Evolutionary conservation across 495 filamentous ascomycete species (phyloP).

Genomic region (Xylaria curta): DNA sequence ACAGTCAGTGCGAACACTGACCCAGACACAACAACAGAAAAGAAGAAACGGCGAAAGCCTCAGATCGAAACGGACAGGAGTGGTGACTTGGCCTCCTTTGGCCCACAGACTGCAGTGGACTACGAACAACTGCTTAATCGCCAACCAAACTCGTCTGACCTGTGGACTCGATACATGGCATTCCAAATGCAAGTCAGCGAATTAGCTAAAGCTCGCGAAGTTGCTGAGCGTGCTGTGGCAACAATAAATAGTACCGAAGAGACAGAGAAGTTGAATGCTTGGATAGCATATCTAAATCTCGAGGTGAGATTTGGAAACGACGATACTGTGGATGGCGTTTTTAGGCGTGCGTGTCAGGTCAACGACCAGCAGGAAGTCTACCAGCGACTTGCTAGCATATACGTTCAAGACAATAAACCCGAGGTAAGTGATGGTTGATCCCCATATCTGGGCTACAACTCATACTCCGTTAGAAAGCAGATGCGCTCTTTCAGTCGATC

Average conservation of each 20-base stretch:
- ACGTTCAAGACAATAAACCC: conserved; percentile 86
- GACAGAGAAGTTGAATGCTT: conserved; percentile 90
- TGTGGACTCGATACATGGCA: conserved; percentile 97
- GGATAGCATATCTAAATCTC: conserved; percentile 91
- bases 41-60: conserved; percentile 78
- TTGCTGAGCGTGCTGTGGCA: conserved; percentile 86
- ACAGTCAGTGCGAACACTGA: conserved; percentile 50
- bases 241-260: conserved; percentile 88
- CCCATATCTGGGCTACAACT: conserved; percentile 24
- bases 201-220: conserved; percentile 79
- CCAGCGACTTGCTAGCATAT: conserved; percentile 88
- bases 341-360: conserved; percentile 91
- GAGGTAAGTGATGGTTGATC: conserved; percentile 53
- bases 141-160: conserved; percentile 83
- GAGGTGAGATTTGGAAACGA: conserved; percentile 90
- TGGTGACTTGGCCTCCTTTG: conserved; percentile 83
- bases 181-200: conserved; percentile 94
- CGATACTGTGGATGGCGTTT: conserved; percentile 83
- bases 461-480: conserved; percentile 72
- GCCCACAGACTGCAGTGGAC: conserved; percentile 88
- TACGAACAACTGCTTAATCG: conserved; percentile 93
- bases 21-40: conserved; percentile 59
- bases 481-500: conserved; percentile 82
- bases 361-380: conserved; percentile 92
- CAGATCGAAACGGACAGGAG: conserved; percentile 87